A percentile compares a stretch with the other conserved stretches of the same genome.
Conservation (phyloP, 2,329 filamentous ascomycete species). For the Akanthomyces lecanii region DNA sequence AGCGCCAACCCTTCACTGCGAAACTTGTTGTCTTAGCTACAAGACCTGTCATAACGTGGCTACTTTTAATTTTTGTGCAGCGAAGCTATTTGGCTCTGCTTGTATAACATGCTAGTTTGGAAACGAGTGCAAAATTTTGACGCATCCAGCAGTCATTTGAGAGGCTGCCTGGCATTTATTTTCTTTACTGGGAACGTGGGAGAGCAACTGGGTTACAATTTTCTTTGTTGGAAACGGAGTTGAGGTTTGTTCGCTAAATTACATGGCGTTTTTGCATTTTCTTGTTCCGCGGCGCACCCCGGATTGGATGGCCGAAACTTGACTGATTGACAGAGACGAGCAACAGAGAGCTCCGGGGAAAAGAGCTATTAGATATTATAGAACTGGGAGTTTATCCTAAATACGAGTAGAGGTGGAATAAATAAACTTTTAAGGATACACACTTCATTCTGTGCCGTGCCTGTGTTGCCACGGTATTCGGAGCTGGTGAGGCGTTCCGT, state of each 20-base stretch:
- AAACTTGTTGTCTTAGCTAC: conserved; percentile 61
- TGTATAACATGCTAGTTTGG: conserved; percentile 8
- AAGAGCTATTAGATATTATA: conserved; percentile 3
- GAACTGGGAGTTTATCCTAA: neutral
- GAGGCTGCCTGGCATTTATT: neutral
- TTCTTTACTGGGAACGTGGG: neutral
- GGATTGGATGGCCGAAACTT: neutral
- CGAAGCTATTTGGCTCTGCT: neutral
- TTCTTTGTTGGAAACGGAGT: neutral
- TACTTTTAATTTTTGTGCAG: neutral
- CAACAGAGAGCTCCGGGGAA: neutral
- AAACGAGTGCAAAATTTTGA: neutral
- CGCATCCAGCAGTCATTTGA: neutral
- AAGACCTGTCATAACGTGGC: neutral
- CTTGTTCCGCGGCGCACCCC: neutral
- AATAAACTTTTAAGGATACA: neutral
- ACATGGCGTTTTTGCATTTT: neutral
- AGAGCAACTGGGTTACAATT: neutral
- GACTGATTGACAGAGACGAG: conserved; percentile 1
- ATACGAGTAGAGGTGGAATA: neutral
- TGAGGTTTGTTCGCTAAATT: neutral
- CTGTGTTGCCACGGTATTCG: too few species aligned
- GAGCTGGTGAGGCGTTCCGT: too few species aligned
- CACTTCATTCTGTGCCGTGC: neutral
- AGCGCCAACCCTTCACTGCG: conserved; percentile 73